Base-by-base conservation (phyloP, 2,329 filamentous ascomycete genomes). In the Aspergillus sp. region DNA sequence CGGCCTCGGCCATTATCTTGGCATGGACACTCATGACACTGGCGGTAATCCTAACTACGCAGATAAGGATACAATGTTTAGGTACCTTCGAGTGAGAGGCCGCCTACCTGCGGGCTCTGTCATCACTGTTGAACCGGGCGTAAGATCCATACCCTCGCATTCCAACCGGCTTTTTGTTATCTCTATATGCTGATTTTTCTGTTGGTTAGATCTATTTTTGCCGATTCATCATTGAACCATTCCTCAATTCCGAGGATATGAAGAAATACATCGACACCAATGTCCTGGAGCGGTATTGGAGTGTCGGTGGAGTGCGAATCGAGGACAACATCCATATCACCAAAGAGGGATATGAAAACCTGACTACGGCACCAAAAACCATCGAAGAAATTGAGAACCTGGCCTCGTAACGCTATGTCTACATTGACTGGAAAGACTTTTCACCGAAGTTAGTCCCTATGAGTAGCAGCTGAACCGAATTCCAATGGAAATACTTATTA, bases 101-200 rank as follows among this genome's bases (percentile, higher is more conserved):
- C 76, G 70, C 19, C 66, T 96, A 38, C 88, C 89, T 0, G 84
- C 82, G 0, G 85, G 86, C 6, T 85, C 85, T 39, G 88, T 98
- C 26, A 83, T 98, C 42, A 98, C 93, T 0, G 91, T 97, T 33
- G 93, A 98, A 72, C 93, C 93, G 9, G 93, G 93, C 38, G 81
- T 88, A 74, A 68, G 81, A 74, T 42, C 30, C 19, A 19, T 19
- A 19, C 19, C 19, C 19, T 19, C 19, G 19, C 19, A 19, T 19
- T 19, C 19, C 19, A 38, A 6, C 10, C 33, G 7, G 13, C 4
- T 35, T 11, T 32, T 43, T 45, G 29, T 12, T 39, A 45, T 33
- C 11, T 31, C 38, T 32, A 31, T 38, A 30, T 33, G 7, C 19
- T 40, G 27, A 32, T 53, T 33, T 30, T 12, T 29, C 27, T 37